phyloP scores from a whole-genome alignment of 306 rosid species.

The Cucumis hystrix region DNA sequence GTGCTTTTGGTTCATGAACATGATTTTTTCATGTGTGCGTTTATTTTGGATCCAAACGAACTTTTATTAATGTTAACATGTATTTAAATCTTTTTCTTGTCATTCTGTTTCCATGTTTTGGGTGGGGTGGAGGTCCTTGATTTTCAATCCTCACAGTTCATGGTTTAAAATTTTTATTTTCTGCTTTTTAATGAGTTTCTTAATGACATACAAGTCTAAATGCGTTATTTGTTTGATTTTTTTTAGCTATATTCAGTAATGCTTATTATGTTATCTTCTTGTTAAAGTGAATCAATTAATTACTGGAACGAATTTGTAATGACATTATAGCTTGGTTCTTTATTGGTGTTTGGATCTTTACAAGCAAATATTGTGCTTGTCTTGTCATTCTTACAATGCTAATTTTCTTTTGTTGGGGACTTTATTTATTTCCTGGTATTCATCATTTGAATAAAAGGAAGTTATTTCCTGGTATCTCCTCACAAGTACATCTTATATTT shows the following conservation, averaged over 20 bases:
- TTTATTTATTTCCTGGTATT: not conserved
- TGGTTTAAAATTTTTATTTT: not conserved
- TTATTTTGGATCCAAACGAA: not conserved
- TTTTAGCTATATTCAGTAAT: not conserved
- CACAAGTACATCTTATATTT: not conserved
- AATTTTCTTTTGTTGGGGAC: constrained; percentile 4
- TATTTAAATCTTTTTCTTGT: not conserved
- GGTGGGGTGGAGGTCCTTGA: not conserved
- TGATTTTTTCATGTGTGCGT: not conserved
- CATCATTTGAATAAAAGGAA: not conserved
- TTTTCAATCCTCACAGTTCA: not conserved
- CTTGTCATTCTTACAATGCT: not conserved
- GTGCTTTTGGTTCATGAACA: constrained; percentile 8
- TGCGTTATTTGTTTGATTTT: not conserved
- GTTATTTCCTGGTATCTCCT: not conserved
- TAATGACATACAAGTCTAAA: not conserved
- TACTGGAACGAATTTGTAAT: not conserved
- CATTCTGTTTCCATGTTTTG: not conserved
- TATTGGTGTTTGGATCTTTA: not conserved
- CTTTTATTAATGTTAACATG: not conserved
- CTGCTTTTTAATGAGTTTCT: not conserved
- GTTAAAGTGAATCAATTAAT: not conserved
- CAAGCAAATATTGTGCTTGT: not conserved
- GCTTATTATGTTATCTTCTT: not conserved
- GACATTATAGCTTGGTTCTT: not conserved